Base-by-base conservation (phyloP, 306 rosid genomes). In the Fragaria nilgerrensis region DNA sequence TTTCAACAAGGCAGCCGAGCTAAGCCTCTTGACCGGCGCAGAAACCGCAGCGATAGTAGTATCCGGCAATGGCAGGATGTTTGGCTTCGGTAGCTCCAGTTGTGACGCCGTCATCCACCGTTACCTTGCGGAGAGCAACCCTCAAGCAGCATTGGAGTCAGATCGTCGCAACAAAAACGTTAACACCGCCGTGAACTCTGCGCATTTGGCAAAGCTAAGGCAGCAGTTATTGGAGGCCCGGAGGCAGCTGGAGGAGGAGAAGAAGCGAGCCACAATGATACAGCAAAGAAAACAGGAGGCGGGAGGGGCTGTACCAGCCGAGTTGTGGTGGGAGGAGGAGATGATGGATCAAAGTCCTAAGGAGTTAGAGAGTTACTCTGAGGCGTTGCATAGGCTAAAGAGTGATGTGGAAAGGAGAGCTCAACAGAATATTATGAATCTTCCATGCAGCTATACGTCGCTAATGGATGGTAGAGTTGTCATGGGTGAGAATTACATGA, bases 1-100 rank as follows among this genome's bases (percentile, higher is more conserved):
- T 29, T 56, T 81, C 72, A 81, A 75, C 39, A 81, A 81, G 52
- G 67, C 84, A 1, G 80, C 77, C 1, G 77, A 81, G 34, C 36
- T 81, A 9, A 75, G 58, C 41, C 20, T 76, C 56, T 58, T 81
- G 37, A 75, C 77, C 15, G 77, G 80, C 2, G 76, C 77, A 8
- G 77, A 81, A 32, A 43, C 39, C 0, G 73, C 37, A 2, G 77
- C 14, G 0, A 44, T 59, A 13, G 61, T 81, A 9, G 66, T 81
- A 10, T 75, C 84, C 6, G 22, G 36, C 36, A 55, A 34, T 0
- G 80, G 76, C 36, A 75, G 76, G 80, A 61, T 71, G 29, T 75
- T 55, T 43, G 25, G 65, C 13, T 81, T 68, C 22, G 44, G 72
- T 7, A 59, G 72, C 22, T 75, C 84, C 8, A 23, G 66, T 23